phyloP scores from a whole-genome alignment of 495 filamentous ascomycete genomes.

The Penicillium coprophilum region DNA sequence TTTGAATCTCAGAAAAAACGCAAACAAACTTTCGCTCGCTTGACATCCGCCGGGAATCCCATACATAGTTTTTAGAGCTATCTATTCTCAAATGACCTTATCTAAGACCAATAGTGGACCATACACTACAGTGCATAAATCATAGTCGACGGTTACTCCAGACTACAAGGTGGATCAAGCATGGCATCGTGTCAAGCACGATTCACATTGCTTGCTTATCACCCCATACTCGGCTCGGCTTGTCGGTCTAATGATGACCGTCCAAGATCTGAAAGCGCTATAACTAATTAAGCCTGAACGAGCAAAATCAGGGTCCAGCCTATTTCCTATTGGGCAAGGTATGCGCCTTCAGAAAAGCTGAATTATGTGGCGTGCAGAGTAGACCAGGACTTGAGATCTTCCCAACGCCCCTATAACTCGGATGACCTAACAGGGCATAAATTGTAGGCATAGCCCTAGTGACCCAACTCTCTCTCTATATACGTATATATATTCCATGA shows the following conservation, averaged over 20 bases:
- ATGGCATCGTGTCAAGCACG: neutral
- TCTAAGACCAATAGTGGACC: neutral
- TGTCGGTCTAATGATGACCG: constrained; percentile 1
- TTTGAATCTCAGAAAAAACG: neutral
- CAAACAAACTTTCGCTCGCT: neutral
- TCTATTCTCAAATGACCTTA: neutral
- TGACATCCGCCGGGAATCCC: neutral
- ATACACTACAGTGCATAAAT: neutral
- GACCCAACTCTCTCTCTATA: too few relatives aligned
- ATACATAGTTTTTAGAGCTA: neutral
- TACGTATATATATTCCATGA: too few relatives aligned
- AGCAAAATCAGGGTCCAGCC: neutral
- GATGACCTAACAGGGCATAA: too few relatives aligned
- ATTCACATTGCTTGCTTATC: neutral
- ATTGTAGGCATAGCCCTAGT: too few relatives aligned
- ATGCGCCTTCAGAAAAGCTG: constrained; percentile 11
- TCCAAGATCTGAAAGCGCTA: neutral
- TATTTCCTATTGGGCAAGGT: neutral
- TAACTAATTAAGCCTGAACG: neutral
- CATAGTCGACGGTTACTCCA: neutral
- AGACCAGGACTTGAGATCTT: too few relatives aligned
- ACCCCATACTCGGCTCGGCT: neutral
- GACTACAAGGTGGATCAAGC: neutral
- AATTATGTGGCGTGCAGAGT: constrained; percentile 12
- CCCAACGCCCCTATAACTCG: too few relatives aligned